Conservation (phyloP, 1,139 yeast genomes). For the Protomyces macrosporus region DNA sequence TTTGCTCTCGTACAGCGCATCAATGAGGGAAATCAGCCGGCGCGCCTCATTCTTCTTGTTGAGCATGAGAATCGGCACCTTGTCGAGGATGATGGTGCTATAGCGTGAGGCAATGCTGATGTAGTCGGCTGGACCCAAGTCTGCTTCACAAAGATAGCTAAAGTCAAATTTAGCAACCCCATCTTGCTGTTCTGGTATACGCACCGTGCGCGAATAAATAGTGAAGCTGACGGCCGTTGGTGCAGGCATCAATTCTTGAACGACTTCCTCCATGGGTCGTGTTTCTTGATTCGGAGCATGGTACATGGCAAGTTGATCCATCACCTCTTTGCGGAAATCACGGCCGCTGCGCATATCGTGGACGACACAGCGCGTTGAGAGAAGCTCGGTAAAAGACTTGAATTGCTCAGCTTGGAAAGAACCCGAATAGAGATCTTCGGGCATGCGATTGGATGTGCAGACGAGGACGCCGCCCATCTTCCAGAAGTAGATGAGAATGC, state of each 20-base stretch:
- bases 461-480: conserved; percentile 79
- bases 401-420: conserved; percentile 90
- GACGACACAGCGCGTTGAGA: conserved; percentile 55
- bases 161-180: conserved; percentile 50
- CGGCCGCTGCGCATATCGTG: conserved; percentile 56
- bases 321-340: conserved; percentile 50
- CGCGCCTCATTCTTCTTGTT: conserved; percentile 78
- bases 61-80: conserved; percentile 74
- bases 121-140: conserved; percentile 57
- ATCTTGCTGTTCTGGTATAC: conserved; percentile 46
- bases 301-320: conserved; percentile 17
- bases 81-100: conserved; percentile 53
- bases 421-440: conserved; percentile 84
- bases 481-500: conserved; percentile 58
- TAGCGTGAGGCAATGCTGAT: conserved; percentile 60
- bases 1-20: conserved; percentile 89
- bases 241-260: conserved; percentile 1
- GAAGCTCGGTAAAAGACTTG: conserved; percentile 79
- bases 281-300: background rate
- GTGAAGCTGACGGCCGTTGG: background rate
- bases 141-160: conserved; percentile 52
- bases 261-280: conserved; percentile 1
- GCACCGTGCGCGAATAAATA: conserved; percentile 54
- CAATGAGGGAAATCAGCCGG: conserved; percentile 85
- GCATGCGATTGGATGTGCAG: conserved; percentile 92